phyloP scores from a whole-genome alignment of 192 early-diverging fungal species.

The Linnemannia elongata region DNA sequence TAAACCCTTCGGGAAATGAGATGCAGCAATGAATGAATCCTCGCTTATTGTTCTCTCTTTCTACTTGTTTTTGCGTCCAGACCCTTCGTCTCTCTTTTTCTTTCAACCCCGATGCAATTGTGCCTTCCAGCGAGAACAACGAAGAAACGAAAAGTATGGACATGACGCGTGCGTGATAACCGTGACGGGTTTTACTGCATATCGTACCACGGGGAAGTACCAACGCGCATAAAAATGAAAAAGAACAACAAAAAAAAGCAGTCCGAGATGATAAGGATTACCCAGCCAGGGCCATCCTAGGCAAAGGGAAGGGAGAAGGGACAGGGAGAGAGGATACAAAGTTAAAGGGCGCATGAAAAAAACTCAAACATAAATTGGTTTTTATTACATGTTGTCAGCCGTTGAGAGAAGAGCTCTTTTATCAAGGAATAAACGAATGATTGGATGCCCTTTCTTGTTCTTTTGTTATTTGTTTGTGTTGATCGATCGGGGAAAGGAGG shows the following conservation, averaged over 20 bases:
- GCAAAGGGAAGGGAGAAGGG: background rate
- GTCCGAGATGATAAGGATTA: background rate
- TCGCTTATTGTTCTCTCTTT: background rate
- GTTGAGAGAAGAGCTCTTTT: background rate
- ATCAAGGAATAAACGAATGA: background rate
- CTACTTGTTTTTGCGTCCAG: slow-evolving; percentile 1
- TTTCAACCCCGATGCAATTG: background rate
- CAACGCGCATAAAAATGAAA: background rate
- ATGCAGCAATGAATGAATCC: background rate
- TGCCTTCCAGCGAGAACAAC: background rate
- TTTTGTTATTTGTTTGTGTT: background rate
- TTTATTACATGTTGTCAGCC: background rate
- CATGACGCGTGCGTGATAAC: background rate
- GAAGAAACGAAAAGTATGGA: background rate
- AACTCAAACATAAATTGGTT: background rate
- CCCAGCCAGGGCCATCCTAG: too few species aligned
- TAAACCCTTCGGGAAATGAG: background rate
- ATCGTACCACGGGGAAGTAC: background rate
- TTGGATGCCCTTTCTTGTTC: background rate
- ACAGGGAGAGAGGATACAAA: background rate
- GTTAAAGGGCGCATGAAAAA: background rate
- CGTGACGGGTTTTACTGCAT: slow-evolving; percentile 1
- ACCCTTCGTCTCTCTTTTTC: background rate
- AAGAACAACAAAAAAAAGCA: slow-evolving; percentile 2
- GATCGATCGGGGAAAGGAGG: background rate